Evolutionary conservation across 2,329 filamentous ascomycete species (phyloP).

Genomic region (Sphaerulina musiva): DNA sequence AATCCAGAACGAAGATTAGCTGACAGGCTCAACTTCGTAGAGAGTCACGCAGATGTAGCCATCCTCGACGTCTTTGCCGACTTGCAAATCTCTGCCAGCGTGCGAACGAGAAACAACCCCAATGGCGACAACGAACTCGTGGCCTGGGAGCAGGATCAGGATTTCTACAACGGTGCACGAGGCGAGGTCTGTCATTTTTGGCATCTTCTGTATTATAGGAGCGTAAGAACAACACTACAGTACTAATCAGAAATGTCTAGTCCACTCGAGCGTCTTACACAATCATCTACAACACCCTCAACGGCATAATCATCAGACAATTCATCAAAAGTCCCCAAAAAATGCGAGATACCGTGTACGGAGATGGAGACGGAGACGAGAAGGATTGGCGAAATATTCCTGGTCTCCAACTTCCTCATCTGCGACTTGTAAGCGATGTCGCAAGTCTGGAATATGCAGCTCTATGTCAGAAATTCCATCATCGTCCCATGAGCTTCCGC

Average conservation of each 20-base stretch:
- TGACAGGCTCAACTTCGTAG: no score
- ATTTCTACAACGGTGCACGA: not conserved
- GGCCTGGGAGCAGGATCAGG: not conserved
- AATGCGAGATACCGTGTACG: not conserved
- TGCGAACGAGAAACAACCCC: not conserved
- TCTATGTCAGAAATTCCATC: not conserved
- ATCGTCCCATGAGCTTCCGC: not conserved
- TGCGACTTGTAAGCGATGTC: not conserved
- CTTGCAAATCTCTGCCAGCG: not conserved
- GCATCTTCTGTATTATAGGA: no score
- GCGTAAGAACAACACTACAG: no score
- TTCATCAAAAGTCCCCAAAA: not conserved
- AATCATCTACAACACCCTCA: not conserved
- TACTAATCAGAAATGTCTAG: not conserved
- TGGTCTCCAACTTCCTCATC: not conserved
- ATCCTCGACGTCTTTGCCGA: not conserved
- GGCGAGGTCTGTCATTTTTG: not conserved
- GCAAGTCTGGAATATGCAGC: not conserved
- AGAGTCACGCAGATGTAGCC: not conserved
- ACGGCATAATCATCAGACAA: not conserved
- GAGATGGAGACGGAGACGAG: no score
- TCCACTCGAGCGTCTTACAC: not conserved
- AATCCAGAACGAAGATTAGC: no score
- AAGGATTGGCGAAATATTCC: not conserved
- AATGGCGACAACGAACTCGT: conserved; percentile 1